Evolutionary conservation across 192 early-diverging fungal genomes (phyloP), one percentile per base, ranked within the genome.

Genomic region (Coemansia sp.): DNA sequence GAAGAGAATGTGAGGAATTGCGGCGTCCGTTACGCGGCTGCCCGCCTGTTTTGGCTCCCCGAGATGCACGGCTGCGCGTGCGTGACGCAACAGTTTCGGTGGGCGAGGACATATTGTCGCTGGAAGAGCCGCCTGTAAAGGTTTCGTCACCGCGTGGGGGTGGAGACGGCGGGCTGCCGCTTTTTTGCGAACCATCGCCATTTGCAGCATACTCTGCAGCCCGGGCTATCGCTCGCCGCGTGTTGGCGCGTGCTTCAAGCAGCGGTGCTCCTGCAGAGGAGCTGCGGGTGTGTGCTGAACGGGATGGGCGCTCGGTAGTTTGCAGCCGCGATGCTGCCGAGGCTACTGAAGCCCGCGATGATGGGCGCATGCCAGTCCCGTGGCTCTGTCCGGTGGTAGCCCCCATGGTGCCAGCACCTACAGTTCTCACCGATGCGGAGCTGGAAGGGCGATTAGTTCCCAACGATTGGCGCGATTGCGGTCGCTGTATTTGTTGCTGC

Each of bases 251-350:
- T 6, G 53, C 55, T 6, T 62, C 56, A 1, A 65, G 45, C 28
- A 69, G 54, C 21, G 66, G 58, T 6, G 73, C 62, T 12, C 62
- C 73, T 8, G 66, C 56, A 16, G 73, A 76, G 16, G 73, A 76
- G 66, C 73, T 76, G 51, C 73, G 73, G 43, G 69, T 66, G 37
- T 47, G 15, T n/a, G 47, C 20, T 6, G 58, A 20, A 54, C 57
- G 62, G 1, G 62, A 28, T 15, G 40, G 40, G 36, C 53, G 59
- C 9, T 42, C 48, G 3, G 56, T 23, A 28, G 32, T 60, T 38
- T 60, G 59, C 39, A 43, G 57, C 50, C 34, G 52, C 26, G 58
- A 55, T 34, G 58, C 49, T 14, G 52, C 42, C 44, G 72, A 76
- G 23, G 58, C 59, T 37, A 60, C 58, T 28, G 44, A 46, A 4